Percentiles rank a stretch among this genome's conserved stretches.
Evolutionary conservation across 2,329 filamentous ascomycete species (phyloP).

Genomic region (Monilinia fructigena): DNA sequence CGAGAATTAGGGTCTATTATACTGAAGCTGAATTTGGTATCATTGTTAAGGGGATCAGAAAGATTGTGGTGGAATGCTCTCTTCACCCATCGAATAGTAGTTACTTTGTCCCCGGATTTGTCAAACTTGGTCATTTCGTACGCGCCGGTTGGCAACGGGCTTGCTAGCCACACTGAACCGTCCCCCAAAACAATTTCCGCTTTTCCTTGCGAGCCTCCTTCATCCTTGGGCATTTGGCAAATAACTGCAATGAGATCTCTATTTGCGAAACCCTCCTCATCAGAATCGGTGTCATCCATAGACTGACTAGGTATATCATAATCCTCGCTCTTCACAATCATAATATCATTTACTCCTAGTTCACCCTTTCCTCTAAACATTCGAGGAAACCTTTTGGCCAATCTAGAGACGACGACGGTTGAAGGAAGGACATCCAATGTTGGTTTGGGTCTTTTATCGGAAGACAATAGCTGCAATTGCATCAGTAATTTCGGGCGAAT

Average conservation of each 20-base stretch:
- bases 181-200: slow-evolving; percentile 66
- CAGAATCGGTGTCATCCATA: slow-evolving; percentile 53
- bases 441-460: slow-evolving; percentile 61
- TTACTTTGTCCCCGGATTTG: slow-evolving; percentile 54
- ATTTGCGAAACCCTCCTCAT: slow-evolving; percentile 51
- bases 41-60: slow-evolving; percentile 36
- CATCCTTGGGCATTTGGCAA: slow-evolving; percentile 57
- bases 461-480: slow-evolving; percentile 67
- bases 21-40: slow-evolving; percentile 71
- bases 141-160: slow-evolving; percentile 53
- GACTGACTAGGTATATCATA: slow-evolving; percentile 50
- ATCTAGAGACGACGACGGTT: slow-evolving; percentile 58
- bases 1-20: slow-evolving; percentile 67
- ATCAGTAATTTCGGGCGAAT: slow-evolving; percentile 67
- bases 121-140: slow-evolving; percentile 61
- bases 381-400: slow-evolving; percentile 61
- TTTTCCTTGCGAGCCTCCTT: slow-evolving; percentile 43
- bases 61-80: slow-evolving; percentile 44
- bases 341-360: slow-evolving; percentile 66
- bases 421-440: slow-evolving; percentile 73
- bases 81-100: slow-evolving; percentile 69
- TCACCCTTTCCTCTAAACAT: slow-evolving; percentile 63
- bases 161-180: slow-evolving; percentile 58
- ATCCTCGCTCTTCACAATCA: slow-evolving; percentile 69
- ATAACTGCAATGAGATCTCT: slow-evolving; percentile 66